These are phyloP conservation scores for Daedaleopsis nitida DNA, from an alignment of 768 basidiomycete genomes.

Conservation along the genomic window DNA sequence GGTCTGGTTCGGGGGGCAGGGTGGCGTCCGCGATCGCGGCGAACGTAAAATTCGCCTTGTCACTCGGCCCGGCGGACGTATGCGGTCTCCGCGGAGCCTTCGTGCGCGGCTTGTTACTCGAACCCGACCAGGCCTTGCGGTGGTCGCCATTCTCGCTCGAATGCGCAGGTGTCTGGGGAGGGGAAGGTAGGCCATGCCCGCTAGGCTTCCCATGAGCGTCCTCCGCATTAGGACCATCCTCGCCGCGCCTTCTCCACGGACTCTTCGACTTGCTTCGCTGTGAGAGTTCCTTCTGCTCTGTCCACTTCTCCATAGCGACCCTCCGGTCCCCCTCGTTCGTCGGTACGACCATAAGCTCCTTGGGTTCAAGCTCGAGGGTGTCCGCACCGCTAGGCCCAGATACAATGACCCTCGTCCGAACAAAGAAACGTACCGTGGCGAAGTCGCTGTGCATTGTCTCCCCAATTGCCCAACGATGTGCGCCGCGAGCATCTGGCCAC, in stretches of 20 bases:
- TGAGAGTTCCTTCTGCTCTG: slow-evolving; percentile 37
- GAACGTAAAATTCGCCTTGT: slow-evolving; percentile 42
- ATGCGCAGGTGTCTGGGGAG: slow-evolving; percentile 19
- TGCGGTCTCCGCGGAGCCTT: slow-evolving; percentile 58
- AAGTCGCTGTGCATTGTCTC: slow-evolving; percentile 71
- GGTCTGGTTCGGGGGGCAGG: slow-evolving; percentile 9
- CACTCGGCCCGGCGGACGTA: slow-evolving; percentile 73
- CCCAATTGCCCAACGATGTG: slow-evolving; percentile 77
- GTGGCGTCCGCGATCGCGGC: slow-evolving; percentile 13
- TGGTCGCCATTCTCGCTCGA: slow-evolving; percentile 4
- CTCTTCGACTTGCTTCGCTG: slow-evolving; percentile 24
- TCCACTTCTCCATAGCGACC: slow-evolving; percentile 62
- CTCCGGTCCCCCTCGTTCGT: slow-evolving; percentile 72
- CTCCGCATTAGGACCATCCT: slow-evolving; percentile 10
- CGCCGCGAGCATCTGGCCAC: slow-evolving; percentile 70
- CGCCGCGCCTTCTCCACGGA: slow-evolving; percentile 20
- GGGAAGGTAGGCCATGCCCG: slow-evolving; percentile 17
- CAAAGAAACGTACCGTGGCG: slow-evolving; percentile 68
- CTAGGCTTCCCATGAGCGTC: neutral
- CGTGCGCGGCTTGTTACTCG: slow-evolving; percentile 24
- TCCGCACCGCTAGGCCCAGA: slow-evolving; percentile 57
- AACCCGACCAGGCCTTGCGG: slow-evolving; percentile 3
- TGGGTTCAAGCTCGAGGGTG: slow-evolving; percentile 67
- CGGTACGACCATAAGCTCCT: slow-evolving; percentile 65
- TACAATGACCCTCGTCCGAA: slow-evolving; percentile 69